Base-by-base conservation (phyloP, 768 basidiomycete species). In the Piloderma croceum region DNA sequence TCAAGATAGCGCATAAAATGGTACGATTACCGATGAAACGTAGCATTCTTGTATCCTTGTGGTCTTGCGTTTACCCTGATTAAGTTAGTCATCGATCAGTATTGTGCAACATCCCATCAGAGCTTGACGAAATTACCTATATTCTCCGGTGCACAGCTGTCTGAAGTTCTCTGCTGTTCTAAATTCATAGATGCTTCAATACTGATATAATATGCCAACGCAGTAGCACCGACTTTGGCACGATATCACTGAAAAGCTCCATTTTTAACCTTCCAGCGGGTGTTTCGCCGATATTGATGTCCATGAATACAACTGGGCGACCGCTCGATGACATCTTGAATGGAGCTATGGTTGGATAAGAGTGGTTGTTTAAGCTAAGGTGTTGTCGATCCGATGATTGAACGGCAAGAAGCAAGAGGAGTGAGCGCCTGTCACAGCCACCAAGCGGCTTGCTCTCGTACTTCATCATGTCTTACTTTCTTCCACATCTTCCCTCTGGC, bases 91-190 rank as follows among this genome's bases (percentile, higher is more conserved):
- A n/a, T n/a, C n/a, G n/a, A n/a, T n/a, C n/a, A n/a, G n/a, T n/a
- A n/a, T n/a, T n/a, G n/a, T n/a, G n/a, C n/a, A n/a, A n/a, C n/a
- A n/a, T n/a, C n/a, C n/a, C n/a, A n/a, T n/a, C n/a, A n/a, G n/a
- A n/a, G n/a, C n/a, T n/a, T n/a, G n/a, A n/a, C n/a, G n/a, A n/a
- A n/a, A n/a, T 38, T 54, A 92, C 88, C 90, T 76, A 63, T 79
- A 88, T 65, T 98, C 94, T n/a, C 96, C 96, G 2, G 93, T 97
- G 57, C 94, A 98, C 20, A 98, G 69, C 54, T 98, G 94, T 45
- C 96, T 73, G 56, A 98, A 98, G 68, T 98, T 99, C 65, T 99
- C 94, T 6, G 92, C 91, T 3, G 94, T 98, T 56, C 93, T 96
- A 50, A 31, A 38, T 24, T 35, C 31, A 12, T 12, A 48, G n/a